Percentiles rank a stretch among this genome's conserved stretches.
Evolutionary conservation across 805 yeast species (phyloP).

Genomic region (Candida tibetensis): DNA sequence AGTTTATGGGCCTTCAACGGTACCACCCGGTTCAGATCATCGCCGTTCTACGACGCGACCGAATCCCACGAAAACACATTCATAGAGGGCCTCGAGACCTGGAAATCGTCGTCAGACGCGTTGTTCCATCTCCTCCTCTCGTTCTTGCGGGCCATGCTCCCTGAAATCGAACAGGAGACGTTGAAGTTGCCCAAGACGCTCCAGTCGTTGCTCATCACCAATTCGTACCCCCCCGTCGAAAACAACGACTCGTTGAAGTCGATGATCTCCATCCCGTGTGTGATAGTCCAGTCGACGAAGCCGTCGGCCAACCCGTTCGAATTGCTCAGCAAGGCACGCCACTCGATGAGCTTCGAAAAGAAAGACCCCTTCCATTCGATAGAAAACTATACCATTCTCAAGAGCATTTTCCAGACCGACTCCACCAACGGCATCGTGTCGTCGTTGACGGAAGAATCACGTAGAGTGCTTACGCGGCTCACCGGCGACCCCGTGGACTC

Average conservation of each 20-base stretch:
- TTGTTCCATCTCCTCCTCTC: constrained; percentile 76
- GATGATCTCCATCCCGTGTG: constrained; percentile 57
- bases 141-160: constrained; percentile 74
- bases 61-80: constrained; percentile 39
- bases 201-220: constrained; percentile 60
- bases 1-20: constrained; percentile 85
- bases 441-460: constrained; percentile 71
- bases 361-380: constrained; percentile 67
- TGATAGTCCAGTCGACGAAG: constrained; percentile 53
- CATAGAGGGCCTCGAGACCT: constrained; percentile 66
- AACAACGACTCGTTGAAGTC: constrained; percentile 32
- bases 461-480: constrained; percentile 48
- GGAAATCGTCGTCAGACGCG: constrained; percentile 84
- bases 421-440: constrained; percentile 53
- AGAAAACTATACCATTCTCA: constrained; percentile 74
- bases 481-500: constrained; percentile 36
- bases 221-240: constrained; percentile 72
- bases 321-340: constrained; percentile 47
- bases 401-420: constrained; percentile 62
- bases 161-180: constrained; percentile 58
- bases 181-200: constrained; percentile 62
- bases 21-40: constrained; percentile 23
- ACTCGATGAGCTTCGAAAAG: constrained; percentile 63
- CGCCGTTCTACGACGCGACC: constrained; percentile 40
- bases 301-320: constrained; percentile 53